Percentiles rank a stretch among this genome's conserved stretches.
These are phyloP conservation scores for Petunia axillaris DNA, from an alignment of 257 asterid genomes.

Conservation along the genomic window DNA sequence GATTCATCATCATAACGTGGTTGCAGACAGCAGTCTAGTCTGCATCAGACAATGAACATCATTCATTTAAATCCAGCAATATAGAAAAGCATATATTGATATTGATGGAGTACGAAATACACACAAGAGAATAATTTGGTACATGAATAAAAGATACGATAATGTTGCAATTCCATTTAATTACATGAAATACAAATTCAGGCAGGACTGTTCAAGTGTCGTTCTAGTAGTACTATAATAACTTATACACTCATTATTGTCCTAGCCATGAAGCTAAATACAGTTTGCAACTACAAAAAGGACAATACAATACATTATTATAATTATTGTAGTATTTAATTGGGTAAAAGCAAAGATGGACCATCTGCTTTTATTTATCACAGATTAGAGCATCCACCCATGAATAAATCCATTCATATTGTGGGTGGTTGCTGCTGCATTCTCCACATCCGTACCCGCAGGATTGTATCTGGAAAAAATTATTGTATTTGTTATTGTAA, in stretches of 20 bases:
- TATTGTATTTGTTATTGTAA: background rate
- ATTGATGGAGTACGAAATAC: background rate
- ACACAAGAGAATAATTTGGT: background rate
- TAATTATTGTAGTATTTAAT: background rate
- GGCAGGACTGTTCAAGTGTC: slow-evolving; percentile 18
- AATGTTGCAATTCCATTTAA: background rate
- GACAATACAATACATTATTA: slow-evolving; percentile 20
- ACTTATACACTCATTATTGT: slow-evolving; percentile 19
- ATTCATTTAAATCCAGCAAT: background rate
- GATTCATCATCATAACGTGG: background rate
- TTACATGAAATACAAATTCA: background rate
- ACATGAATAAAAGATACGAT: background rate
- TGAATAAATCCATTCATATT: slow-evolving; percentile 38
- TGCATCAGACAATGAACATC: background rate
- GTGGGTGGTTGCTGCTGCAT: slow-evolving; percentile 20
- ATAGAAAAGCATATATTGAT: background rate
- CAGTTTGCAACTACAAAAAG: slow-evolving; percentile 11
- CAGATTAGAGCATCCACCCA: slow-evolving; percentile 35
- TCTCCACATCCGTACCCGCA: slow-evolving; percentile 28
- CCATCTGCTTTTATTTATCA: background rate
- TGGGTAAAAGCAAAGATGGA: slow-evolving; percentile 6
- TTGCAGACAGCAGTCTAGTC: no score
- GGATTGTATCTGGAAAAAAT: slow-evolving; percentile 28
- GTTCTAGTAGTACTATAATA: slow-evolving; percentile 2
- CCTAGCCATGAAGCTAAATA: background rate